Conservation (phyloP, 768 basidiomycete species). For the Cubamyces lactineus region DNA sequence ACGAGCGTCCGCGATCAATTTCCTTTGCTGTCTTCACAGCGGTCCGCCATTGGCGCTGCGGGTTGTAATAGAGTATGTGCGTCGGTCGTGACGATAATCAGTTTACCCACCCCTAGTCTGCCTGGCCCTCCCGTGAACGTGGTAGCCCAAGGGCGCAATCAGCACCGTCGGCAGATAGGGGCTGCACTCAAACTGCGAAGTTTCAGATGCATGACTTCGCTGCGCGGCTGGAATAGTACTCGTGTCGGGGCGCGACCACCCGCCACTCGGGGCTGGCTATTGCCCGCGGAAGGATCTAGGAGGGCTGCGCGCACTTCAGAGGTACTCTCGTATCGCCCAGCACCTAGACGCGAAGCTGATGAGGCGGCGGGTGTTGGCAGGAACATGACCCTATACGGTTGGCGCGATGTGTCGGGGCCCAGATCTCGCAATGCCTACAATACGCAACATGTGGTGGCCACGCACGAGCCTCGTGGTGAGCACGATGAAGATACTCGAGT, state of each 20-base stretch:
- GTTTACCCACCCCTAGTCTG: background rate
- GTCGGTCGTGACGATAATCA: conserved; percentile 20
- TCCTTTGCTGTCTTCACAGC: conserved; percentile 17
- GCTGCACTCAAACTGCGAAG: conserved; percentile 11
- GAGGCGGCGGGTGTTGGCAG: conserved; percentile 18
- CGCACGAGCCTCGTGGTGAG: conserved; percentile 29
- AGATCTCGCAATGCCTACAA: conserved; percentile 17
- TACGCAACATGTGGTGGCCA: conserved; percentile 26
- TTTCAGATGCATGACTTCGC: conserved; percentile 24
- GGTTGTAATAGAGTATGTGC: conserved; percentile 22
- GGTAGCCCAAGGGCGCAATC: conserved; percentile 2
- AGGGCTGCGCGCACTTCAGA: conserved; percentile 14
- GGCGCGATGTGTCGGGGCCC: conserved; percentile 23
- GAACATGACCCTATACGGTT: conserved; percentile 14
- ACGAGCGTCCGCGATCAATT: conserved; percentile 22
- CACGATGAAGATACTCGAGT: conserved; percentile 27
- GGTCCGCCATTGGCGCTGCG: conserved; percentile 8
- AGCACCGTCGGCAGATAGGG: conserved; percentile 15
- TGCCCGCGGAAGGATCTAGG: conserved; percentile 22
- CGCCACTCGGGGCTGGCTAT: background rate
- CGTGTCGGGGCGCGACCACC: conserved; percentile 3
- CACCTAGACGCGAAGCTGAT: conserved; percentile 21
- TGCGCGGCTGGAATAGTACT: conserved; percentile 13
- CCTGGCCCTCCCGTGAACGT: conserved; percentile 11
- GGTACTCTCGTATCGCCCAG: conserved; percentile 20